Conservation (phyloP, 257 asterid genomes). For the Paulownia fortunei region DNA sequence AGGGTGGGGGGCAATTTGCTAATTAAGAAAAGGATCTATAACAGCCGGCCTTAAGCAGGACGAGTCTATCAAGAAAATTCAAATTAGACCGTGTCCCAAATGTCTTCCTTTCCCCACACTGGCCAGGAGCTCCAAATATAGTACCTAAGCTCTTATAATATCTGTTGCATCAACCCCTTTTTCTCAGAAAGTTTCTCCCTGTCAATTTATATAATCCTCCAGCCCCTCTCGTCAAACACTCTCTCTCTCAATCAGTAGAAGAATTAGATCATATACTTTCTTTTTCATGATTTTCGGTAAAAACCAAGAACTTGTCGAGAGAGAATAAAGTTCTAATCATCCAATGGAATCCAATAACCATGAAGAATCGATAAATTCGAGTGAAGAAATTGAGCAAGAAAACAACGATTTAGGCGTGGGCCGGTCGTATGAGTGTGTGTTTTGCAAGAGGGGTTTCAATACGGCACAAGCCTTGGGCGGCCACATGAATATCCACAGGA, state of each 20-base stretch:
- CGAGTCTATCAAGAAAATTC: slow-evolving; percentile 29
- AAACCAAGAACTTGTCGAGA: no score
- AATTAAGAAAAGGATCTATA: slow-evolving; percentile 9
- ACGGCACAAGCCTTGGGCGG: slow-evolving; percentile 93
- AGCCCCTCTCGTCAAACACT: neutral
- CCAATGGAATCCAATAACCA: slow-evolving; percentile 41
- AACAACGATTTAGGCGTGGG: slow-evolving; percentile 50
- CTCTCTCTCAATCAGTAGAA: neutral
- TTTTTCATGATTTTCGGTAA: no score
- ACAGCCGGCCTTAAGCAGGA: slow-evolving; percentile 45
- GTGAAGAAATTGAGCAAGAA: slow-evolving; percentile 28
- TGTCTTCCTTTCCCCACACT: no score
- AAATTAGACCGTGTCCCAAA: slow-evolving; percentile 31
- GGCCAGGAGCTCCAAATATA: no score
- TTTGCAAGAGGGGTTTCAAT: slow-evolving; percentile 83
- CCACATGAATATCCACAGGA: slow-evolving; percentile 86
- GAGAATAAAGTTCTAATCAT: no score
- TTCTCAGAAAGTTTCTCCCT: neutral
- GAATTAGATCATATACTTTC: neutral
- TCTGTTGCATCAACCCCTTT: slow-evolving; percentile 23
- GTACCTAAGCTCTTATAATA: slow-evolving; percentile 39
- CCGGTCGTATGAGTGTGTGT: slow-evolving; percentile 74
- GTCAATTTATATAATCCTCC: neutral
- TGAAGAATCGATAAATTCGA: slow-evolving; percentile 37
- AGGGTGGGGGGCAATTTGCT: no score